Conservation (phyloP, 2,329 filamentous ascomycete species). For the Fusarium agapanthi region DNA sequence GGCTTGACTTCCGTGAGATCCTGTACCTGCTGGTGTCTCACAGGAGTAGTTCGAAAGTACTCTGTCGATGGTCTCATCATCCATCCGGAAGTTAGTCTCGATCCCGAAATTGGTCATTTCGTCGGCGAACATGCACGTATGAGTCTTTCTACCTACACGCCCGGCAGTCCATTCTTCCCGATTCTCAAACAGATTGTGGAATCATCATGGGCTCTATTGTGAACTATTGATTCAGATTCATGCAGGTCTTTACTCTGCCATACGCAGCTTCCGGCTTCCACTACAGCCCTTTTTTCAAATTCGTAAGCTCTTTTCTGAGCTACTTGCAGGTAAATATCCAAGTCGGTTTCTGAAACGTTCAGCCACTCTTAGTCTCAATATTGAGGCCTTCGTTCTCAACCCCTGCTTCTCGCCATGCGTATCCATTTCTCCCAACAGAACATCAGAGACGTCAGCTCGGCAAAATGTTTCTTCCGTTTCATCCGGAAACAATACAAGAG, state of each 20-base stretch:
- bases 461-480: not conserved
- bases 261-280: not conserved
- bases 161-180: fast-evolving
- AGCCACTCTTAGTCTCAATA: not conserved
- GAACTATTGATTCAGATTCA: not conserved
- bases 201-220: fast-evolving
- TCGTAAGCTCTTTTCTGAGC: not conserved
- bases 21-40: fast-evolving
- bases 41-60: fast-evolving
- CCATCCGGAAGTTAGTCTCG: not conserved
- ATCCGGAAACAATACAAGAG: not conserved
- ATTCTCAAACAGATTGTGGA: not conserved
- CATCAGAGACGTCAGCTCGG: not conserved
- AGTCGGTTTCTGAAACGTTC: not conserved
- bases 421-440: not conserved
- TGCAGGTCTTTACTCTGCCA: not conserved
- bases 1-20: fast-evolving
- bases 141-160: not conserved
- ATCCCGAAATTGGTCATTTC: not conserved
- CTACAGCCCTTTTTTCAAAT: no score
- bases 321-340: fast-evolving
- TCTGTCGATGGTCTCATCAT: no score
- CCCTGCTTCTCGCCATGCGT: not conserved
- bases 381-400: not conserved
- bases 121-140: fast-evolving